These are phyloP conservation scores for Oleoguttula mirabilis DNA, from an alignment of 495 filamentous ascomycete species.

Conservation along the genomic window DNA sequence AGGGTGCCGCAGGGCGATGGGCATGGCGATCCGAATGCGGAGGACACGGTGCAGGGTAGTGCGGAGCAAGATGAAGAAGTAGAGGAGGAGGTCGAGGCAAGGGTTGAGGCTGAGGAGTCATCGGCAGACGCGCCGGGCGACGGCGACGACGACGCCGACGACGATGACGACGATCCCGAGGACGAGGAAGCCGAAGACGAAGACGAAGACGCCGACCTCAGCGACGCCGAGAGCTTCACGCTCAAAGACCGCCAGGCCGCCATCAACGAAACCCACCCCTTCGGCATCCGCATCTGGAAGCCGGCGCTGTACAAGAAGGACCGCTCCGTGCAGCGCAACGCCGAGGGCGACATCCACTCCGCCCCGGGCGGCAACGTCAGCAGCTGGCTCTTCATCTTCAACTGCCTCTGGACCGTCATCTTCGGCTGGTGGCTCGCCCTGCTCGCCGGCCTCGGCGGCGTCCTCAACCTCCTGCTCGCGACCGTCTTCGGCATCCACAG, in stretches of 20 bases:
- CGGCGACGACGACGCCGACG: slow-evolving; percentile 17
- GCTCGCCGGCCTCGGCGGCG: slow-evolving; percentile 57
- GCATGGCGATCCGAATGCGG: slow-evolving; percentile 20
- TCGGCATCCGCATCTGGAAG: slow-evolving; percentile 98
- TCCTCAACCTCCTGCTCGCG: slow-evolving; percentile 35
- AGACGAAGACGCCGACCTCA: slow-evolving; percentile 33
- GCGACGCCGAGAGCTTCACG: slow-evolving; percentile 47
- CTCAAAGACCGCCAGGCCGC: slow-evolving; percentile 91
- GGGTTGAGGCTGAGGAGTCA: slow-evolving; percentile 58
- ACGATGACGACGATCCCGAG: slow-evolving; percentile 33
- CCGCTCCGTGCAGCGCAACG: slow-evolving; percentile 88
- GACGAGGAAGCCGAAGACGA: slow-evolving; percentile 57
- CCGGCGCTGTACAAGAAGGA: slow-evolving; percentile 96
- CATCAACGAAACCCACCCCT: slow-evolving; percentile 97
- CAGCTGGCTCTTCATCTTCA: slow-evolving; percentile 70
- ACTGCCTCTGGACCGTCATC: slow-evolving; percentile 76
- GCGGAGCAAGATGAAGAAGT: no score
- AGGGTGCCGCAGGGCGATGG: slow-evolving; percentile 24
- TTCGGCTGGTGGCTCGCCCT: slow-evolving; percentile 97
- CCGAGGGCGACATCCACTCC: slow-evolving; percentile 95
- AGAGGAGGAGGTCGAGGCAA: slow-evolving; percentile 34
- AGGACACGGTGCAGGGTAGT: slow-evolving; percentile 26
- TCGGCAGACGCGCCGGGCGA: no score
- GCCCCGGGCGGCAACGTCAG: slow-evolving; percentile 82
- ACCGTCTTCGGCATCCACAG: slow-evolving; percentile 60